Evolutionary conservation across 208 protist species (phyloP), one percentile per base, ranked within the genome.

Genomic region (Trypanosoma conorhini): DNA sequence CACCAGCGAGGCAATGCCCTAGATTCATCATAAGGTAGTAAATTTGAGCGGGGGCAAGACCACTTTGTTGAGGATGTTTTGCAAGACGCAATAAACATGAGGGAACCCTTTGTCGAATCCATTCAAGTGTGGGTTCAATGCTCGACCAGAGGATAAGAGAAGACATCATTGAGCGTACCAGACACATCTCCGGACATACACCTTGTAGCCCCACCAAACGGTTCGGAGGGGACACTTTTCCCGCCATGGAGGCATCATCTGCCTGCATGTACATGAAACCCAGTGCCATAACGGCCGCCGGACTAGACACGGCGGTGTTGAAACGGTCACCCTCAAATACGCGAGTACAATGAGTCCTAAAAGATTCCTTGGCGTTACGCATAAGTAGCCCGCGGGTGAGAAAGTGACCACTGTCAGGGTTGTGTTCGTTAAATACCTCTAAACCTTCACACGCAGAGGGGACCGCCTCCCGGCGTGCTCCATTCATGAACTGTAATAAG

Each of bases 281-380:
- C 12, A 96, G 76, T 33, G 91, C 86, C 30, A 93, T 64, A n/a
- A 80, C 73, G 17, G 91, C 85, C 15, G 82, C 87, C 17, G 87
- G 87, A 30, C 86, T 79, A 2, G 86, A 87, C 19, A 93, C 77
- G 38, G 62, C 71, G 19, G 85, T 72, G 64, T 96, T 96, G 79
- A 92, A 96, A 68, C 80, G 81, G 35, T 85, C 77, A 19, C 91
- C 91, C 50, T 96, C 91, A 65, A 75, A 84, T n/a, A 96, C 86
- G 13, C 74, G 73, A 10, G 84, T 89, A 67, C 87, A 96, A 30
- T 80, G 31, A 66, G 63, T 76, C 52, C 62, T 61, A 52, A 80
- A 83, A 28, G 74, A 75, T 54, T 82, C 77, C 22, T 78, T 76
- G 52, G 81, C 70, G 33, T 71, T 80, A 40, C 84, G 83, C 26